Conservation (phyloP, 148 eudicot species). For the Diospyros lotus region DNA sequence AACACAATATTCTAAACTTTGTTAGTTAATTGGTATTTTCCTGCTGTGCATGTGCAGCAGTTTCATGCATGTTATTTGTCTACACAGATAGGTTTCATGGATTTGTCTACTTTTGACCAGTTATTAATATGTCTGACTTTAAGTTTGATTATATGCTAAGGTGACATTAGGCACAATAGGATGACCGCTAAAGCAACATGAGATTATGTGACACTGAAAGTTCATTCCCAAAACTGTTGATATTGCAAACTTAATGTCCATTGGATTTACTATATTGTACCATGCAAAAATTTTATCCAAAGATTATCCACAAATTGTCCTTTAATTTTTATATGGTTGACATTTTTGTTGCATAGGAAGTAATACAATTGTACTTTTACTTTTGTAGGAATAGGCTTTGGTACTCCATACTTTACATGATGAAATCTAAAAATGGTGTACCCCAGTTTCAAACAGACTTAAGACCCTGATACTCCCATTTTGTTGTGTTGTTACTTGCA, state of each 20-base stretch:
- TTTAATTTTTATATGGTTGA: background rate
- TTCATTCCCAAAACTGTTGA: background rate
- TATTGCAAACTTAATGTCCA: background rate
- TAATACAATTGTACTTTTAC: background rate
- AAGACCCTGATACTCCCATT: background rate
- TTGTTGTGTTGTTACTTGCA: background rate
- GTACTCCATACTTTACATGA: background rate
- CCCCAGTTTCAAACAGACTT: background rate
- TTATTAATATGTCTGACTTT: background rate
- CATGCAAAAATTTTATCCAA: background rate
- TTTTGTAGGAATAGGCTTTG: background rate
- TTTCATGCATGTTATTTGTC: background rate
- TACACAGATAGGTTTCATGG: background rate
- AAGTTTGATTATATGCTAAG: background rate
- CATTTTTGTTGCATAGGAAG: background rate
- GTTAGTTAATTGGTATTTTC: background rate
- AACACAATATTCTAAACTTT: background rate
- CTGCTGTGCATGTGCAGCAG: background rate
- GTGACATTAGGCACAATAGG: background rate
- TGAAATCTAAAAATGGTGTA: background rate
- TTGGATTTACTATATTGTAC: background rate
- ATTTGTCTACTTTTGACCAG: background rate
- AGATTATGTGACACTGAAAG: background rate
- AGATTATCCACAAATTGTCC: background rate
- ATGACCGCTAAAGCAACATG: too few relatives aligned